Percentiles rank a stretch among this genome's conserved stretches.
Conservation (phyloP, 2,329 filamentous ascomycete species). For the Aureobasidium sp. region DNA sequence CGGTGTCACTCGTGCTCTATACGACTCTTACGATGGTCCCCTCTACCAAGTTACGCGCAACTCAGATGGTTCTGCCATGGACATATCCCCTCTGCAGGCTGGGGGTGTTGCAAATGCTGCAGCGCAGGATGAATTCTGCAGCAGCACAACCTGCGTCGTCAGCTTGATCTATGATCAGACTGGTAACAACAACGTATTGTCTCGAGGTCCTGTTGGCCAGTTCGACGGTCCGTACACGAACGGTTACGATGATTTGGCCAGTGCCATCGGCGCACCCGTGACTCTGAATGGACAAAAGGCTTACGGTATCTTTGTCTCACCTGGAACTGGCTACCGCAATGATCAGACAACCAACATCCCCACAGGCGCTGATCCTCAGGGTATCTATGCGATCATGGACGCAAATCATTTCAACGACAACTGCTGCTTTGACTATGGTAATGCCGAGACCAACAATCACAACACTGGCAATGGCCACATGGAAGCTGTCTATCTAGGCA, state of each 20-base stretch:
- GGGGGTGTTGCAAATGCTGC: slow-evolving; percentile 70
- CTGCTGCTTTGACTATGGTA: slow-evolving; percentile 58
- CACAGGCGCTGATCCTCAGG: slow-evolving; percentile 60
- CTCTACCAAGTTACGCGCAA: slow-evolving; percentile 53
- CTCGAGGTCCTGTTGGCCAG: slow-evolving; percentile 48
- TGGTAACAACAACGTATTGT: slow-evolving; percentile 67
- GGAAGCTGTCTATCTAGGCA: slow-evolving; percentile 74
- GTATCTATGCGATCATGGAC: slow-evolving; percentile 68
- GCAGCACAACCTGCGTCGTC: slow-evolving; percentile 29
- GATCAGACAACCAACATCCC: slow-evolving; percentile 59
- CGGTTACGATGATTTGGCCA: slow-evolving; percentile 67
- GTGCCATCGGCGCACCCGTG: slow-evolving; percentile 66
- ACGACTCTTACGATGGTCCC: slow-evolving; percentile 56
- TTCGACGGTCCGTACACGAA: slow-evolving; percentile 57
- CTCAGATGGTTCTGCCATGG: background rate
- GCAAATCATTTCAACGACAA: slow-evolving; percentile 64
- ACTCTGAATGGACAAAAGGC: slow-evolving; percentile 61
- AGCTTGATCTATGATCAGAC: slow-evolving; percentile 66
- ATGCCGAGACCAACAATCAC: slow-evolving; percentile 43
- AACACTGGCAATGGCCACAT: slow-evolving; percentile 70
- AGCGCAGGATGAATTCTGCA: slow-evolving; percentile 49
- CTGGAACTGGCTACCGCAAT: slow-evolving; percentile 70
- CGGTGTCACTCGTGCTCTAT: slow-evolving; percentile 69
- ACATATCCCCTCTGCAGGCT: slow-evolving; percentile 40
- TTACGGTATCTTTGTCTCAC: slow-evolving; percentile 69